Base-by-base conservation (phyloP, 495 filamentous ascomycete species). In the Penicillium paxilli region DNA sequence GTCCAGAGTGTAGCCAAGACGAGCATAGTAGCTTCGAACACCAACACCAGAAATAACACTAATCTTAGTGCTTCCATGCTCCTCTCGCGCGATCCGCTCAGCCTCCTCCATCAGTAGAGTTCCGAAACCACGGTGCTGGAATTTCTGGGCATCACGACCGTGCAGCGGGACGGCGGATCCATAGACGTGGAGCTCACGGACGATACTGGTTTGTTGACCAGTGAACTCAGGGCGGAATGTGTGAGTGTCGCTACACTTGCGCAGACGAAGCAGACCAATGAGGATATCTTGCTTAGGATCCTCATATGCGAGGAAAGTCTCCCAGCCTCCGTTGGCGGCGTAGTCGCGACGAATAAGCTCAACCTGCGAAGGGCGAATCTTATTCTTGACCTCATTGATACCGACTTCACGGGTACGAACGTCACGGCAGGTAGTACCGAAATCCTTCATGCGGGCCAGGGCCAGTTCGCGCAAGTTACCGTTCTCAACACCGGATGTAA, bases 241-340 rank as follows among this genome's bases (percentile, higher is more conserved):
- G 69, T 95, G 87, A 47, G 86, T 90, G 54, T 83, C 76, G 19
- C 88, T 93, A 65, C 94, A 98, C 74, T 96, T 96, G 46, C 94
- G 83, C 52, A 98, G 71, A 12, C 94, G 87, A 33, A 98, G 84
- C 44, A 98, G 75, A 14, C 90, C 95, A 47, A 98, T 96, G 16
- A 98, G 74, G 55, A 98, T 98, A 69, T 98, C 94, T 69, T 97
- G 94, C 75, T 97, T 96, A 3, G 94, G 94, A 64, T 98, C 94
- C 65, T 98, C 94, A 63, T 98, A 98, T 17, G 94, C 92, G 5
- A 98, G 74, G 72, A 98, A 98, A 0, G 95, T 98, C 72, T 98
- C 94, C 94, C 94, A 98, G 12, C 94, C 95, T 19, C 87, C 90
- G 66, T 98, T 98, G 49, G 94, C 94, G 0, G 84, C 79, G 67